These are phyloP conservation scores for Moesziomyces globuligerus DNA, from an alignment of 1,284 basidiomycete genomes.

Conservation along the genomic window DNA sequence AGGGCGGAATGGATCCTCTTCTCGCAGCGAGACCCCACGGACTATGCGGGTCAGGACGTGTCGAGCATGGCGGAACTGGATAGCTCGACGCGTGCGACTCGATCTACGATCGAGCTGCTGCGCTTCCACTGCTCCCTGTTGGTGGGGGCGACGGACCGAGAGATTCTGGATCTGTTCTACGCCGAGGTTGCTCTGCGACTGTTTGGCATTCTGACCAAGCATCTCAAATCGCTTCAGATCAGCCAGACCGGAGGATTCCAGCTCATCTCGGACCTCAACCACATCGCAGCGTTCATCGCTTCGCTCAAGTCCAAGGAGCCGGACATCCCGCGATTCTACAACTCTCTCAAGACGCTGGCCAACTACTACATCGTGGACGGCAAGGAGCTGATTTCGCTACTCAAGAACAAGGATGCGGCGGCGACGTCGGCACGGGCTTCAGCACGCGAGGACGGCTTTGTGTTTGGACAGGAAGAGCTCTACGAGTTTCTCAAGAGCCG, in stretches of 20 bases:
- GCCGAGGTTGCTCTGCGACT: constrained; percentile 94
- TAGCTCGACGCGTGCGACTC: constrained; percentile 85
- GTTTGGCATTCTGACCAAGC: constrained; percentile 89
- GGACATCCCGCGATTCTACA: constrained; percentile 85
- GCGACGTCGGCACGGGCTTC: constrained; percentile 5
- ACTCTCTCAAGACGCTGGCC: constrained; percentile 93
- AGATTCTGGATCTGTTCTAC: constrained; percentile 96
- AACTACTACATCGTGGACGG: constrained; percentile 80
- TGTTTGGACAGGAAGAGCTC: constrained; percentile 76
- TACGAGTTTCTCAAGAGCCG: constrained; percentile 49
- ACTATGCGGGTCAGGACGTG: constrained; percentile 71
- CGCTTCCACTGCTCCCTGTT: constrained; percentile 88
- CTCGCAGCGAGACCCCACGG: constrained; percentile 82
- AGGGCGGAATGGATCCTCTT: constrained; percentile 95
- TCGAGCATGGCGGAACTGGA: constrained; percentile 47
- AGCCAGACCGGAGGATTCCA: constrained; percentile 92
- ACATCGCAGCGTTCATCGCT: constrained; percentile 86
- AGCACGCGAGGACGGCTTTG: constrained; percentile 20
- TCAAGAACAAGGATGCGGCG: constrained; percentile 16
- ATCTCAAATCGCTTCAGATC: constrained; percentile 95
- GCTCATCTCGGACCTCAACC: constrained; percentile 93
- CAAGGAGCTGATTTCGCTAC: constrained; percentile 77
- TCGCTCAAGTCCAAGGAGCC: constrained; percentile 60
- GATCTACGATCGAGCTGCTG: constrained; percentile 84
- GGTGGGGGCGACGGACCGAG: constrained; percentile 91